Conservation (phyloP, 2,329 filamentous ascomycete genomes). For the Emericellopsis atlantica region DNA sequence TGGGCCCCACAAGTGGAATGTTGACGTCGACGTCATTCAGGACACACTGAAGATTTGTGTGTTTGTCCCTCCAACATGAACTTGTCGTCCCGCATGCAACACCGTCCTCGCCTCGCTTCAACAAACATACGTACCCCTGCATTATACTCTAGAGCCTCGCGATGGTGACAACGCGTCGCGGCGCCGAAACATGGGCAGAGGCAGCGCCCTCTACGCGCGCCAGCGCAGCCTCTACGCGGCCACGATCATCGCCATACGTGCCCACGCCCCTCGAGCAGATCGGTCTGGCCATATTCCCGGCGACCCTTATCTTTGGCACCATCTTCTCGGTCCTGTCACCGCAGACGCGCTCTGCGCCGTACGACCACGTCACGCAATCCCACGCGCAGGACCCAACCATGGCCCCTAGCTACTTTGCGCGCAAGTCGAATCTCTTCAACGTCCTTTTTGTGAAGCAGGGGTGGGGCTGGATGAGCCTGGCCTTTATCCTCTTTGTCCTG, state of each 20-base stretch:
- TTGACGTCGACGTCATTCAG: too few species aligned
- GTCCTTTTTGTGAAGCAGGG: slow-evolving; percentile 87
- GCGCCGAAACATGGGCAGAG: slow-evolving; percentile 1
- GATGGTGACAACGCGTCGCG: slow-evolving; percentile 6
- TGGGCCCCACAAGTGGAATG: too few species aligned
- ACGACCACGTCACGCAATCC: slow-evolving; percentile 49
- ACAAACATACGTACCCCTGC: too few species aligned
- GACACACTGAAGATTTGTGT: too few species aligned
- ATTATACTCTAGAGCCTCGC: background rate
- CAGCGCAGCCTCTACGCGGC: slow-evolving; percentile 7
- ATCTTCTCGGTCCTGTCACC: slow-evolving; percentile 72
- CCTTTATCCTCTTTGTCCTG: slow-evolving; percentile 57
- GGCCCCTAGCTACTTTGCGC: slow-evolving; percentile 79
- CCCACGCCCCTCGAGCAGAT: slow-evolving; percentile 57
- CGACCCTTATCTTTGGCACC: slow-evolving; percentile 67
- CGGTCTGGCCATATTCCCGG: slow-evolving; percentile 60
- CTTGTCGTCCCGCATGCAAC: too few species aligned
- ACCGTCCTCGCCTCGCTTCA: too few species aligned
- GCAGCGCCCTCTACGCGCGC: background rate
- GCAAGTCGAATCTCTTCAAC: slow-evolving; percentile 89
- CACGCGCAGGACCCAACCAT: slow-evolving; percentile 40
- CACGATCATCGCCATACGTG: slow-evolving; percentile 44
- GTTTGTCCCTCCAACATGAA: too few species aligned
- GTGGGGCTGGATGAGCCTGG: slow-evolving; percentile 79
- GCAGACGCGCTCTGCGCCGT: slow-evolving; percentile 48